Conservation (phyloP, 2,329 filamentous ascomycete genomes). For the Sporothrix brunneoviolacea region DNA sequence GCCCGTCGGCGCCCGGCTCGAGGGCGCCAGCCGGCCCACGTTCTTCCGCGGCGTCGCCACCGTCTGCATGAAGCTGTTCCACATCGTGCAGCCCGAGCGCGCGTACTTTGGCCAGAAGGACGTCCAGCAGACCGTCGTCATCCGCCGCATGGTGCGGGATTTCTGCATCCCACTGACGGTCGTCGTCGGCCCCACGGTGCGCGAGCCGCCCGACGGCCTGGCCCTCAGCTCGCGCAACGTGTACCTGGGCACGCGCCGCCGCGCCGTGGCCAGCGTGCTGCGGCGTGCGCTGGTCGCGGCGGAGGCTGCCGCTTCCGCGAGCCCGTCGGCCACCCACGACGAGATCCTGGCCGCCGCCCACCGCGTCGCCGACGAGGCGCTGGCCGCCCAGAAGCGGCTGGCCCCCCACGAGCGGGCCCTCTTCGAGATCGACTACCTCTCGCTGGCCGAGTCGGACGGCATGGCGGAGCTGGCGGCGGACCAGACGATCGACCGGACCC, state of each 20-base stretch:
- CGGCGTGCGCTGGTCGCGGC: slow-evolving; percentile 63
- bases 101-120: slow-evolving; percentile 98
- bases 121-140: slow-evolving; percentile 88
- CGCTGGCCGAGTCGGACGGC: slow-evolving; percentile 76
- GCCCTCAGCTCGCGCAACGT: slow-evolving; percentile 92
- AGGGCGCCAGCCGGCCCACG: slow-evolving; percentile 79
- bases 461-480: slow-evolving; percentile 65
- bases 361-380: slow-evolving; percentile 46
- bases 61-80: slow-evolving; percentile 90
- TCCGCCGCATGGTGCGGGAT: slow-evolving; percentile 79
- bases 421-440: slow-evolving; percentile 89
- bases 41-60: slow-evolving; percentile 97
- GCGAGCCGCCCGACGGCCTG: slow-evolving; percentile 70
- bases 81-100: slow-evolving; percentile 68
- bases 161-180: slow-evolving; percentile 74
- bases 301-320: slow-evolving; percentile 43
- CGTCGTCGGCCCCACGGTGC: slow-evolving; percentile 64
- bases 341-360: slow-evolving; percentile 68
- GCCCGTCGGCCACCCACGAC: slow-evolving; percentile 34
- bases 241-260: slow-evolving; percentile 72
- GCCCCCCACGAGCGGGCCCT: slow-evolving; percentile 53
- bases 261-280: slow-evolving; percentile 66
- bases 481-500: slow-evolving; percentile 52
- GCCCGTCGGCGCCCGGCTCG: slow-evolving; percentile 71
- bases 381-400: slow-evolving; percentile 56